Evolutionary conservation across 2,329 filamentous ascomycete species (phyloP).

Genomic region (Phialophora tarda): DNA sequence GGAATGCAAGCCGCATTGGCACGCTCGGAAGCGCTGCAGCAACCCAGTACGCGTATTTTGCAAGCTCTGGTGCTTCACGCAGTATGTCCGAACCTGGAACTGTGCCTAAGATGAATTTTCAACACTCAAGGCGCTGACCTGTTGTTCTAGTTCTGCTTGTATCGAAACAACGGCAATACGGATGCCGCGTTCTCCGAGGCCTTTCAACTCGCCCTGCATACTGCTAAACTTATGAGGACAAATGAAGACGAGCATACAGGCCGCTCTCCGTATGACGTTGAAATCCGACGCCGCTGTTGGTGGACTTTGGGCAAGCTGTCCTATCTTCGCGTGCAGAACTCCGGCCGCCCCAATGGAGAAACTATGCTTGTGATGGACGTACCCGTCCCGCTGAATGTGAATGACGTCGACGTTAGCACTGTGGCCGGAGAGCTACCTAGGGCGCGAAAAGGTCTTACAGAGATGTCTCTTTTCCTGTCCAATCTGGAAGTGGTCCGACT

Average conservation of each 20-base stretch:
- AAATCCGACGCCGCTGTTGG: slow-evolving; percentile 8
- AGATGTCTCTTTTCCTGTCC: slow-evolving; percentile 4
- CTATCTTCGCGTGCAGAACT: background rate
- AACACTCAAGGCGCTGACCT: background rate
- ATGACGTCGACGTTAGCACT: background rate
- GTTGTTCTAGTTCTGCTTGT: slow-evolving; percentile 1
- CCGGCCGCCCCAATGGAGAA: background rate
- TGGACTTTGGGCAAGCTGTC: background rate
- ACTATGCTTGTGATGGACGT: background rate
- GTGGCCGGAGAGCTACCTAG: background rate
- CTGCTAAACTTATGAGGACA: background rate
- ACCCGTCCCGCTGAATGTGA: background rate
- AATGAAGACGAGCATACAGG: background rate
- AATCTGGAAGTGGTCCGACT: slow-evolving; percentile 2
- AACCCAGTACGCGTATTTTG: slow-evolving; percentile 3
- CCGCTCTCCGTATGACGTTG: background rate
- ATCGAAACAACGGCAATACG: background rate
- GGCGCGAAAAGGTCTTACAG: slow-evolving; percentile 1
- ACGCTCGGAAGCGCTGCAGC: background rate
- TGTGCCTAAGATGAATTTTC: no score
- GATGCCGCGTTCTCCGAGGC: background rate
- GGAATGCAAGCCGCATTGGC: background rate
- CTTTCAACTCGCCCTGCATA: background rate
- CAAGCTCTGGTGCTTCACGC: slow-evolving; percentile 7
- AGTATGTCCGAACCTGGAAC: background rate